phyloP scores from a whole-genome alignment of 805 yeast species.

The Nakazawaea ernobii region DNA sequence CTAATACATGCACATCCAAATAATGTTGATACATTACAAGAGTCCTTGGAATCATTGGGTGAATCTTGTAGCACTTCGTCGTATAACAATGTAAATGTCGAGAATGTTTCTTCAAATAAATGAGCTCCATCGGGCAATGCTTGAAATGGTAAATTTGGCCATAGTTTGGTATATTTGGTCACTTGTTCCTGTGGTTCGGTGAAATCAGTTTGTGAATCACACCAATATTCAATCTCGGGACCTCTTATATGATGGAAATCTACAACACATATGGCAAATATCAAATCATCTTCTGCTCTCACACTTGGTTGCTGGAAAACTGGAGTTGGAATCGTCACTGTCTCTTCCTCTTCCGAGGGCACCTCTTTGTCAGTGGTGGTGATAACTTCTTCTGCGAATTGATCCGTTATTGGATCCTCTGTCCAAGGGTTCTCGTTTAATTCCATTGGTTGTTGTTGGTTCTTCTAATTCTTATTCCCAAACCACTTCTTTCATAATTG shows the following conservation, averaged over 20 bases:
- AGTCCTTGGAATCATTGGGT: conserved; percentile 28
- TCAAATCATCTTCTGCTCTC: conserved; percentile 22
- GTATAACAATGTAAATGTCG: conserved; percentile 79
- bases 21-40: conserved; percentile 50
- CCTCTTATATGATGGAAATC: conserved; percentile 91
- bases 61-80: conserved; percentile 49
- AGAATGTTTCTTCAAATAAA: conserved; percentile 86
- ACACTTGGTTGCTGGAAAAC: not conserved
- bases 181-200: conserved; percentile 24
- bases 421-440: not conserved
- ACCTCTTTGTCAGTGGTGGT: not conserved
- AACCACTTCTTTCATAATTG: not conserved
- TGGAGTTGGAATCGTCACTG: not conserved
- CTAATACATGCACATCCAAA: conserved; percentile 94
- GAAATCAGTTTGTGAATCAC: conserved; percentile 34
- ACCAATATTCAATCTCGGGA: conserved; percentile 93
- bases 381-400: not conserved
- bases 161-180: conserved; percentile 36
- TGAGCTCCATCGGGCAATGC: conserved; percentile 97
- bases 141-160: conserved; percentile 91
- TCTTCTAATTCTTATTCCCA: not conserved
- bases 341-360: not conserved
- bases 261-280: conserved; percentile 83
- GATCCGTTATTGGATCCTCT: not conserved
- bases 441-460: not conserved